Evolutionary conservation across 768 basidiomycete species (phyloP), one percentile per base, ranked within the genome.

Genomic region (Serendipita indica): DNA sequence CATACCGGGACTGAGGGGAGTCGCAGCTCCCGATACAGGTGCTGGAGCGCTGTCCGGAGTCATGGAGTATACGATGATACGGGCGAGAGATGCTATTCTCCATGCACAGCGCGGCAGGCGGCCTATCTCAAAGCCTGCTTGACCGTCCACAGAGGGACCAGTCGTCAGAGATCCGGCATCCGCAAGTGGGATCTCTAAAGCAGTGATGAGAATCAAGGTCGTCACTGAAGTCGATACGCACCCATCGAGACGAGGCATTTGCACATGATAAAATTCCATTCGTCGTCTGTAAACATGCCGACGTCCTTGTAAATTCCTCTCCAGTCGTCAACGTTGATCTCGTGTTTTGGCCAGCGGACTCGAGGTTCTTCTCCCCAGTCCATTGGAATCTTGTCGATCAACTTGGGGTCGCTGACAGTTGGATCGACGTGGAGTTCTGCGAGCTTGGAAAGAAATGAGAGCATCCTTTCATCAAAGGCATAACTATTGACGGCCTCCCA

Each of bases 401-500:
- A 75, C 58, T 76, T 74, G 25, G 90, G 89, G 67, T 92, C 81
- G 67, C 84, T 87, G 69, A 80, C 70, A 39, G 78, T 74, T 57
- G 89, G 83, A 64, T 86, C 83, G 62, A 87, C 77, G 72, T 94
- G 91, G 71, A 84, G 75, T 69, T 89, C 84, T 58, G 84, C 73
- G 45, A 94, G 75, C 64, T 78, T 77, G 28, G 88, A 76, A 61
- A 92, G 77, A 67, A 94, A 85, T 59, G 87, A 79, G 62, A 92
- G 75, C 81, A 89, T 89, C 69, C 89, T 79, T 66, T 90, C 89
- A 74, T 92, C 89, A 72, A 82, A 92, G 70, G 83, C 79, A 69
- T 87, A 87, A 60, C 87, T 89, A 72, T 91, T 90, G 66, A 93
- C 74, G 12, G 87, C 84, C 70, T 87, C 83, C 88, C 89, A 93